phyloP scores from a whole-genome alignment of 2,329 filamentous ascomycete genomes.

The Colletotrichum orchidophilum region DNA sequence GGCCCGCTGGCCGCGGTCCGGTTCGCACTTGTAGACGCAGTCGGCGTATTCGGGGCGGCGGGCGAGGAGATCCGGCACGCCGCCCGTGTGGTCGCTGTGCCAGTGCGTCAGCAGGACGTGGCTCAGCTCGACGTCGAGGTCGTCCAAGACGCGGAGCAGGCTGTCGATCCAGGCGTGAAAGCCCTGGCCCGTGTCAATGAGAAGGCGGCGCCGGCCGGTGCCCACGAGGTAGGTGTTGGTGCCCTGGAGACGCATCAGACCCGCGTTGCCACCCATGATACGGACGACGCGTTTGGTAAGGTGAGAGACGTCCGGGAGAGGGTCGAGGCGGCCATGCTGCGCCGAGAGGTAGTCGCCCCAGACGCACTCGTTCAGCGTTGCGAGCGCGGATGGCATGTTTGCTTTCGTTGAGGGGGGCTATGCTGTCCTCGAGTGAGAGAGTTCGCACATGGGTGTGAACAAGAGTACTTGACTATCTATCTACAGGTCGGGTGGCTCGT shows the following conservation, averaged over 20 bases:
- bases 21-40: constrained; percentile 65
- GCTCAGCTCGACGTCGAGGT: not conserved
- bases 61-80: not conserved
- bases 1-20: constrained; percentile 49
- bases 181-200: constrained; percentile 89
- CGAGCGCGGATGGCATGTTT: not conserved
- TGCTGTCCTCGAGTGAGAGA: not conserved
- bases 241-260: constrained; percentile 78
- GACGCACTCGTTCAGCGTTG: not conserved
- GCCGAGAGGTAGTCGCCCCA: not conserved
- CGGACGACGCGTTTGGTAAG: constrained; percentile 59
- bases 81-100: not conserved
- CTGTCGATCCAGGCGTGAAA: not conserved
- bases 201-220: constrained; percentile 73
- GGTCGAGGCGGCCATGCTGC: not conserved
- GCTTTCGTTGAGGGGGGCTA: not conserved
- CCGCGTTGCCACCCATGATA: constrained; percentile 90
- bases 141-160: not conserved
- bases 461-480: not conserved
- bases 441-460: not conserved
- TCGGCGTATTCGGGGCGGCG: not conserved
- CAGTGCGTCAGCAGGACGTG: not conserved
- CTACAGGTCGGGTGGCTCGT: no score
- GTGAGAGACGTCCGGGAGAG: not conserved
- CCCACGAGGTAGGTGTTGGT: constrained; percentile 96